phyloP scores from a whole-genome alignment of 768 basidiomycete species.

The Filobasidium wieringae region DNA sequence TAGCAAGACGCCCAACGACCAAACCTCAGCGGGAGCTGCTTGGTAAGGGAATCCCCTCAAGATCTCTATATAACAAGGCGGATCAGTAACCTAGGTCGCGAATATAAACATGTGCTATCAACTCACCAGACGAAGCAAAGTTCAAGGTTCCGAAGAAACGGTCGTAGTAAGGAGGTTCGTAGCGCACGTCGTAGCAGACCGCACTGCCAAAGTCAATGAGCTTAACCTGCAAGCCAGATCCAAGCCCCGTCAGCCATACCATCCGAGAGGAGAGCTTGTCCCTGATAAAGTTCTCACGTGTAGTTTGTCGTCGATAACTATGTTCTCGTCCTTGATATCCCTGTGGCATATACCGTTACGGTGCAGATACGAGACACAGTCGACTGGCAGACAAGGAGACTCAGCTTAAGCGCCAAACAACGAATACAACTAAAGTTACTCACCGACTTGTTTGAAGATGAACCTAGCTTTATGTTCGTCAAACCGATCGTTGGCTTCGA shows the following conservation, averaged over 20 bases:
- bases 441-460: constrained; percentile 66
- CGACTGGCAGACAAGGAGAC: too few relatives aligned
- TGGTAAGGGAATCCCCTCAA: constrained; percentile 37
- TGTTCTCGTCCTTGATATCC: constrained; percentile 44
- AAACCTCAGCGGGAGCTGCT: constrained; percentile 41
- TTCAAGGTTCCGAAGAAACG: constrained; percentile 48
- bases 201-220: constrained; percentile 93
- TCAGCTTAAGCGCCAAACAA: not conserved
- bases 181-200: constrained; percentile 54
- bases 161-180: constrained; percentile 56
- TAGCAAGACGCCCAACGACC: constrained; percentile 43
- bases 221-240: constrained; percentile 55
- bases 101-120: not conserved
- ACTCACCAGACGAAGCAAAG: constrained; percentile 27
- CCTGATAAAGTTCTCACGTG: constrained; percentile 39
- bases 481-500: constrained; percentile 75
- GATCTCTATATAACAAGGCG: constrained; percentile 32
- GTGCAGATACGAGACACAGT: constrained; percentile 64
- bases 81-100: not conserved
- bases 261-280: not conserved
- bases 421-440: not conserved
- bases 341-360: constrained; percentile 40
- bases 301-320: constrained; percentile 45
- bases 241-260: not conserved
- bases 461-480: constrained; percentile 65